These are phyloP conservation scores for Fulvia fulva DNA, from an alignment of 2,329 filamentous ascomycete species.

Conservation along the genomic window DNA sequence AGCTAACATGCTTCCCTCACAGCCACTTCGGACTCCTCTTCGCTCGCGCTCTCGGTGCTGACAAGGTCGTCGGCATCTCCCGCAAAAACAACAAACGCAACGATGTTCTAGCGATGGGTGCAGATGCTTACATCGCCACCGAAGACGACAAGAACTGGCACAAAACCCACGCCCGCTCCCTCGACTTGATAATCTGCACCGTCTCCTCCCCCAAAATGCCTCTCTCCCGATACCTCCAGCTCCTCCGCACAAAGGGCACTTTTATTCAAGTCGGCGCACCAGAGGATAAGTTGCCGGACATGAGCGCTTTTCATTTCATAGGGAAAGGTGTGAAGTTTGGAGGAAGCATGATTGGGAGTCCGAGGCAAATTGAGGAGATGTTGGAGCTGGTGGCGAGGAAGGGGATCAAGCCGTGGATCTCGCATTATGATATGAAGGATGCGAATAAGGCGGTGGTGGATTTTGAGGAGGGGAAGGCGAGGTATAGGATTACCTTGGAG, in stretches of 20 bases:
- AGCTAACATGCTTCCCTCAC: neutral
- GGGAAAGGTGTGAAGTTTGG: slow-evolving; percentile 49
- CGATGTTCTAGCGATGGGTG: slow-evolving; percentile 60
- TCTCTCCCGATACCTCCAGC: slow-evolving; percentile 55
- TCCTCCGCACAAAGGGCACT: slow-evolving; percentile 57
- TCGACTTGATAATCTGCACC: slow-evolving; percentile 59
- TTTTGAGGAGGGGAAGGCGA: slow-evolving; percentile 53
- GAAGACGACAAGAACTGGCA: slow-evolving; percentile 58
- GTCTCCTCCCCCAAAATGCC: slow-evolving; percentile 60
- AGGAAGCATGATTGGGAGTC: slow-evolving; percentile 50
- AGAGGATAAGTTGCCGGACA: slow-evolving; percentile 51
- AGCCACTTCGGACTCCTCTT: slow-evolving; percentile 67
- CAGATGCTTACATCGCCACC: slow-evolving; percentile 55
- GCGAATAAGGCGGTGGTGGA: slow-evolving; percentile 57
- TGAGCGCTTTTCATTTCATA: slow-evolving; percentile 58
- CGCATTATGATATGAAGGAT: slow-evolving; percentile 56
- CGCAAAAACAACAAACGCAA: slow-evolving; percentile 56
- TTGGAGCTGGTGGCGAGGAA: slow-evolving; percentile 56
- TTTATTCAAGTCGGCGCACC: slow-evolving; percentile 65
- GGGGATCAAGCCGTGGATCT: slow-evolving; percentile 58
- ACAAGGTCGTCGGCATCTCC: slow-evolving; percentile 62
- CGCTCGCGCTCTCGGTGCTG: slow-evolving; percentile 65
- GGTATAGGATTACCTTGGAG: slow-evolving; percentile 36
- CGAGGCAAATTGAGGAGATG: slow-evolving; percentile 59
- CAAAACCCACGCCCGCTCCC: slow-evolving; percentile 47